Conservation (phyloP, 352 stramenopile species). For the Globisporangium parvum region DNA sequence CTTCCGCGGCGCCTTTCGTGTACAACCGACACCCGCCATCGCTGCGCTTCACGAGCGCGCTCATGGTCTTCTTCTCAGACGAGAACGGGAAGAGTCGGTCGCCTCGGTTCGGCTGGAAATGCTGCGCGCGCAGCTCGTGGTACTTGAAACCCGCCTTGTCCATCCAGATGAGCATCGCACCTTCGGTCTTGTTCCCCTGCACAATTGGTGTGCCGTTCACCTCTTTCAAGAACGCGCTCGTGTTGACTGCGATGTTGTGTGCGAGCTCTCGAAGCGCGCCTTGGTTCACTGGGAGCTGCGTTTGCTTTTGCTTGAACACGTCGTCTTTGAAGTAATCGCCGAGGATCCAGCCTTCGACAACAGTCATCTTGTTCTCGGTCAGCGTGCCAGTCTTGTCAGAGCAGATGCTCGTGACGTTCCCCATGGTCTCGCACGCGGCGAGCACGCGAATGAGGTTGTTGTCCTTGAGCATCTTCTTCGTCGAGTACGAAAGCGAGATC, state of each 20-base stretch:
- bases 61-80: slow-evolving; percentile 83
- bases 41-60: slow-evolving; percentile 38
- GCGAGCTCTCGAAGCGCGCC: slow-evolving; percentile 36
- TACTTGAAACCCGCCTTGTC: slow-evolving; percentile 51
- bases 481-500: slow-evolving; percentile 94
- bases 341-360: slow-evolving; percentile 88
- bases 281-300: slow-evolving; percentile 29
- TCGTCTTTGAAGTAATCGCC: slow-evolving; percentile 54
- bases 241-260: slow-evolving; percentile 64
- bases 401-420: slow-evolving; percentile 97
- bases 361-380: slow-evolving; percentile 98
- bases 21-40: slow-evolving; percentile 42
- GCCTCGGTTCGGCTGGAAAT: slow-evolving; percentile 44
- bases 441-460: slow-evolving; percentile 98
- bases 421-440: slow-evolving; percentile 97
- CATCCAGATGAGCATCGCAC: slow-evolving; percentile 71
- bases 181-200: slow-evolving; percentile 82
- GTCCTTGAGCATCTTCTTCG: slow-evolving; percentile 97
- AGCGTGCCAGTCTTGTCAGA: slow-evolving; percentile 97
- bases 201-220: slow-evolving; percentile 28
- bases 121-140: slow-evolving; percentile 43
- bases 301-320: slow-evolving; percentile 26
- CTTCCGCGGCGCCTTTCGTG: slow-evolving; percentile 73
- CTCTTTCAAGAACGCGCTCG: slow-evolving; percentile 68
- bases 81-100: slow-evolving; percentile 75